Base-by-base conservation (phyloP, 78 protist genomes). In the Capsaspora owczarzaki region DNA sequence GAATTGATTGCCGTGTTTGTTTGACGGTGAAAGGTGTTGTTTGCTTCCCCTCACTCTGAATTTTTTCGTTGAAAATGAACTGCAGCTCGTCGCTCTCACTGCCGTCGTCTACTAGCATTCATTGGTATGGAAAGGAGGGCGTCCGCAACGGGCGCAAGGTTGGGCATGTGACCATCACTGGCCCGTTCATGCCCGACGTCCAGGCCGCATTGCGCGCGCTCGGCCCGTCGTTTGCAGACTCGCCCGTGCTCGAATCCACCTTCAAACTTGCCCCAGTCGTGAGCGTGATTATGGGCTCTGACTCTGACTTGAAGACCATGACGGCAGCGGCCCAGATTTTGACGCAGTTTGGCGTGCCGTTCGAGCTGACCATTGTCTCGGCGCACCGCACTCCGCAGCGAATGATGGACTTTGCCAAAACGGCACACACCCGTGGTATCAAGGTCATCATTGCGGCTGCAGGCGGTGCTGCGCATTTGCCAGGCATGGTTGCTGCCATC, bases 351-450 rank as follows among this genome's bases (percentile, higher is more conserved):
- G 90, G 75, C 33, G 89, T 94, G 25, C 91, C 95, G 76, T 92
- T 75, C 82, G 97, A 94, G 85, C 42, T 87, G 69, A 86, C 86
- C 46, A 87, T 94, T 80, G 95, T 92, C n/a, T 90, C 95, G 29
- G 97, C 97, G 37, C 97, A 94, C 76, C 89, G 97, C 75, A 94
- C 97, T 16, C 95, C 97, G 19, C 82, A 80, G 44, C 90, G 95
- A 47, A 43, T 92, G 84, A 78, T 82, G 74, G 85, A 79, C 43
- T 94, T 86, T 68, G 97, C 94, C 33, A 40, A 23, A n/a, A 6
- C 78, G 4, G 97, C 97, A 1, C 85, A 43, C 35, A n/a, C 46
- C 8, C 83, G 94, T n/a, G 93, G 93, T 3, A 53, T 83, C 53
- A 37, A 53, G 41, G 82, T 74, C 38, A 76, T 86, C 76, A 94